phyloP scores from a whole-genome alignment of 257 asterid genomes.

The Primulina huaijiensis region DNA sequence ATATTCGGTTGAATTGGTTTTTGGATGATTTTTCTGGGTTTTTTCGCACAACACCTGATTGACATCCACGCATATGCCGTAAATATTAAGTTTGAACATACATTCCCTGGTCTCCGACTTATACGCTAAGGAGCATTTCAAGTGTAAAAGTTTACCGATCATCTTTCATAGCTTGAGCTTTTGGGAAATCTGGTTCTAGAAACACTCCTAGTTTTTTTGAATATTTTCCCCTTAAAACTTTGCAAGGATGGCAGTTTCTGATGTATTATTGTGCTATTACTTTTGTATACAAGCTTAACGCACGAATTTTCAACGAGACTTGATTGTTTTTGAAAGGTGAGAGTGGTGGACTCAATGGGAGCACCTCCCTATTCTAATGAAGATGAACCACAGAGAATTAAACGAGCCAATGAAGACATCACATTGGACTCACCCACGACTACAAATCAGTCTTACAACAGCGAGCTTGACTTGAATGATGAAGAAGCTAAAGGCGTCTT shows the following conservation, averaged over 20 bases:
- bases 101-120: background rate
- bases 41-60: no score
- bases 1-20: no score
- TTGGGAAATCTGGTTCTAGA: no score
- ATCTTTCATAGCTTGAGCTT: background rate
- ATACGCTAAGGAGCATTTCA: background rate
- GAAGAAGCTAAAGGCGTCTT: conserved; percentile 47
- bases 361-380: conserved; percentile 24
- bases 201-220: no score
- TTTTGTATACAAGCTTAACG: background rate
- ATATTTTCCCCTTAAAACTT: background rate
- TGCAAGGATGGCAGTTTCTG: background rate
- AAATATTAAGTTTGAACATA: background rate
- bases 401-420: conserved; percentile 31
- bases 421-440: conserved; percentile 23
- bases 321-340: conserved; percentile 44
- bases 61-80: no score
- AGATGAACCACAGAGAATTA: conserved; percentile 24
- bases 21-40: no score
- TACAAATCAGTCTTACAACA: conserved; percentile 28
- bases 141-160: background rate
- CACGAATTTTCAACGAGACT: background rate
- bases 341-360: conserved; percentile 65
- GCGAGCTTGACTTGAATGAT: conserved; percentile 29
- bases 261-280: background rate